phyloP scores from a whole-genome alignment of 768 basidiomycete genomes.

The Amanita molliuscula region DNA sequence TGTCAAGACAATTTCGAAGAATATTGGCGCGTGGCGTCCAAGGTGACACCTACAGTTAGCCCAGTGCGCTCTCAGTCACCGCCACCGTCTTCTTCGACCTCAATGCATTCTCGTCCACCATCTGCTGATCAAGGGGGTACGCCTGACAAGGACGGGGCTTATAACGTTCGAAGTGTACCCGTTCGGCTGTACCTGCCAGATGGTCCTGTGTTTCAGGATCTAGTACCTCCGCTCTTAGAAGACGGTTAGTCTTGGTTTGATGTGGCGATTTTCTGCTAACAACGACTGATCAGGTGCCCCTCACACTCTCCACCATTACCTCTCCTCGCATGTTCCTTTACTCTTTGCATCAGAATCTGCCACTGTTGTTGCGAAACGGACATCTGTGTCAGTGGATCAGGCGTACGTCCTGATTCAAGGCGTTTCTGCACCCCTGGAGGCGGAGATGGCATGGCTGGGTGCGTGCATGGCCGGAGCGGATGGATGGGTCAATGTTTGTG shows the following conservation, averaged over 20 bases:
- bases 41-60: conserved; percentile 77
- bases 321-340: conserved; percentile 68
- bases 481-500: conserved; percentile 89
- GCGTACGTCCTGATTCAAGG: conserved; percentile 84
- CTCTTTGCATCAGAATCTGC: conserved; percentile 55
- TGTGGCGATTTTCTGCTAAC: background rate
- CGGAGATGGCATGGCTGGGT: conserved; percentile 93
- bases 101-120: conserved; percentile 53
- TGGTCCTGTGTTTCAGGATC: conserved; percentile 84
- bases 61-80: conserved; percentile 50
- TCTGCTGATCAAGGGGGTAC: conserved; percentile 47
- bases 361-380: conserved; percentile 30
- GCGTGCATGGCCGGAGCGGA: conserved; percentile 88
- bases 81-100: conserved; percentile 41
- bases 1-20: conserved; percentile 86
- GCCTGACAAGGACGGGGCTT: conserved; percentile 72
- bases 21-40: conserved; percentile 90
- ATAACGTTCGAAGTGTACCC: conserved; percentile 81
- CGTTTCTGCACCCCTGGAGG: conserved; percentile 67
- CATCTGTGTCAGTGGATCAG: conserved; percentile 33
- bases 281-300: conserved; percentile 40
- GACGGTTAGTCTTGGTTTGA: conserved; percentile 45
- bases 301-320: conserved; percentile 57
- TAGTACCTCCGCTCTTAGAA: conserved; percentile 69
- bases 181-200: conserved; percentile 84